A percentile compares a stretch with the other conserved stretches of the same genome.
These are phyloP conservation scores for Podila verticillata DNA, from an alignment of 192 early-diverging fungal species.

Conservation along the genomic window DNA sequence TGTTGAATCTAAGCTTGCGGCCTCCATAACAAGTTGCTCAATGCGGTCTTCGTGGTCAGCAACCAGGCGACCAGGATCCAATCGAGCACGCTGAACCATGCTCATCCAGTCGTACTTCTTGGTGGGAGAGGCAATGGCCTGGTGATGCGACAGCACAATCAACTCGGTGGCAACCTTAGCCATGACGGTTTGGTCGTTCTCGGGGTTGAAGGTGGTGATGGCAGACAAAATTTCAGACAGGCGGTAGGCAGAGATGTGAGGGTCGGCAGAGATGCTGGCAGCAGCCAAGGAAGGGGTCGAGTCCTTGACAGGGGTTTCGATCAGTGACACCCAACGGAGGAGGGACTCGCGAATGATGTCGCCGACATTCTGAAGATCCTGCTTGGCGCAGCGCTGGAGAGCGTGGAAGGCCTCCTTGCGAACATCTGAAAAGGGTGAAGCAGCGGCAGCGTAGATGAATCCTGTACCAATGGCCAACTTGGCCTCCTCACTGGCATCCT, in stretches of 20 bases:
- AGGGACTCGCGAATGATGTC: constrained; percentile 53
- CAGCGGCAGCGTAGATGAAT: constrained; percentile 65
- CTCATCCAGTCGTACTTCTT: constrained; percentile 87
- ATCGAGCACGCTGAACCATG: constrained; percentile 77
- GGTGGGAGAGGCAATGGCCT: constrained; percentile 64
- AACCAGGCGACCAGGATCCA: constrained; percentile 75
- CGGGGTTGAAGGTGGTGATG: constrained; percentile 55
- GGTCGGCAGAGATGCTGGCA: constrained; percentile 34
- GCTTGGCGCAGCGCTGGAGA: constrained; percentile 33
- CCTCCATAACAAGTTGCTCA: constrained; percentile 55
- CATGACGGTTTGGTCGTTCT: constrained; percentile 37
- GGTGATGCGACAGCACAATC: constrained; percentile 63
- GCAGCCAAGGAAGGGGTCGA: constrained; percentile 52
- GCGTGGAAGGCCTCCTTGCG: constrained; percentile 58
- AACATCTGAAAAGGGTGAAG: constrained; percentile 49
- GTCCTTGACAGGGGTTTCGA: constrained; percentile 60
- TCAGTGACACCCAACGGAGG: constrained; percentile 55
- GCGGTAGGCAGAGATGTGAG: constrained; percentile 52
- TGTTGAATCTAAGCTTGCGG: constrained; percentile 50
- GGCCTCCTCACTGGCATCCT: constrained; percentile 37
- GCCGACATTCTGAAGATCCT: constrained; percentile 42
- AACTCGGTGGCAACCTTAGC: constrained; percentile 54
- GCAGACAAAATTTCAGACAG: constrained; percentile 61
- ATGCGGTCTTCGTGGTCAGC: constrained; percentile 52
- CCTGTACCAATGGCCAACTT: constrained; percentile 57